Evolutionary conservation across 2,329 filamentous ascomycete genomes (phyloP).

Genomic region (Incumbomyces delicatus): DNA sequence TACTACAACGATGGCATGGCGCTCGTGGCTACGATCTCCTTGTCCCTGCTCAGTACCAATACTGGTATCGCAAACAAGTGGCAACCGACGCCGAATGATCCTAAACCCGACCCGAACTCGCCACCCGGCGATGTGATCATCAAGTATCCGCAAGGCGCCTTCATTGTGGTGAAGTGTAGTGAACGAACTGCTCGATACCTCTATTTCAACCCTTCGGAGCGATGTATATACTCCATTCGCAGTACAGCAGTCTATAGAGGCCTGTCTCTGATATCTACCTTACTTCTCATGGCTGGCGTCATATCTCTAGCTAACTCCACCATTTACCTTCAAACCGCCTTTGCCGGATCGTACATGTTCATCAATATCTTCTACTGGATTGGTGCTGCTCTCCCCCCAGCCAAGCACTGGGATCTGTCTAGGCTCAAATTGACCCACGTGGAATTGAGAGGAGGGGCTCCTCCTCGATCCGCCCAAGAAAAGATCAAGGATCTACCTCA

Average conservation of each 20-base stretch:
- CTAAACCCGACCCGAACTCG: constrained; percentile 24
- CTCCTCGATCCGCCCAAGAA: constrained; percentile 12
- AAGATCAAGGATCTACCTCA: constrained; percentile 7
- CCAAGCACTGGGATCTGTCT: constrained; percentile 40
- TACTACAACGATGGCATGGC: constrained; percentile 40
- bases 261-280: constrained; percentile 40
- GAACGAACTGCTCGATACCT: constrained; percentile 42
- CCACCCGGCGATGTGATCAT: constrained; percentile 40
- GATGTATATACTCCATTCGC: constrained; percentile 37
- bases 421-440: constrained; percentile 30
- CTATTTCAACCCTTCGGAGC: constrained; percentile 41
- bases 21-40: constrained; percentile 36
- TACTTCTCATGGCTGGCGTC: constrained; percentile 45
- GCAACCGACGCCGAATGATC: constrained; percentile 34
- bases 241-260: constrained; percentile 33
- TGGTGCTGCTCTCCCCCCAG: constrained; percentile 38
- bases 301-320: constrained; percentile 42
- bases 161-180: constrained; percentile 40
- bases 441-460: constrained; percentile 17
- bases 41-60: constrained; percentile 41
- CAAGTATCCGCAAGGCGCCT: constrained; percentile 42
- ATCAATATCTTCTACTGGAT: constrained; percentile 43
- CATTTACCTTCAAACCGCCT: constrained; percentile 39
- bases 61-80: constrained; percentile 43
- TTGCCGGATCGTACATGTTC: constrained; percentile 41